Evolutionary conservation across 2,329 filamentous ascomycete species (phyloP).

Genomic region (Xylariaceae sp.): DNA sequence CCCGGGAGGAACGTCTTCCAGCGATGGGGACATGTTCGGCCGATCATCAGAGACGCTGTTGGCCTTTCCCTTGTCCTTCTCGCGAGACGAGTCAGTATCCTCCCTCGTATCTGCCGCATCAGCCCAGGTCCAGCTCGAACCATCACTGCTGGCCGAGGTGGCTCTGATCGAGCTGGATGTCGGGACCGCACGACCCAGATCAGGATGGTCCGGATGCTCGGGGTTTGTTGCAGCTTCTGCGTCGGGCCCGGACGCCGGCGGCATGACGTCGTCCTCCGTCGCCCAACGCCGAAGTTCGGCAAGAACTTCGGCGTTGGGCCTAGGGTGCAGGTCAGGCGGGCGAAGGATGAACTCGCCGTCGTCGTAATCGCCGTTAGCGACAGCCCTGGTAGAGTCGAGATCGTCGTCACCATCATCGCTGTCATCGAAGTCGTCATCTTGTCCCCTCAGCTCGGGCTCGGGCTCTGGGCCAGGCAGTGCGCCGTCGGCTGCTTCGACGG

Average conservation of each 20-base stretch:
- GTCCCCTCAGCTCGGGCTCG: too few species aligned
- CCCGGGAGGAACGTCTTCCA: neutral
- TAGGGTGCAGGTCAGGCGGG: too few species aligned
- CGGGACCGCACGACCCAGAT: conserved; percentile 4
- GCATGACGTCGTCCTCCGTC: too few species aligned
- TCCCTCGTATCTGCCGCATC: conserved; percentile 17
- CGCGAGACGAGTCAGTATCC: conserved; percentile 2
- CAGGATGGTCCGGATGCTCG: too few species aligned
- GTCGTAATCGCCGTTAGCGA: too few species aligned
- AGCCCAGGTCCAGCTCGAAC: conserved; percentile 22
- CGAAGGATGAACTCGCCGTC: too few species aligned
- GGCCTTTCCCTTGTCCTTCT: conserved; percentile 17
- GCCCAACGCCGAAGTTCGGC: too few species aligned
- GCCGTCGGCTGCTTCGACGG: conserved; percentile 8
- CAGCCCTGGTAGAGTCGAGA: conserved; percentile 3
- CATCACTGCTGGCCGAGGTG: conserved; percentile 17
- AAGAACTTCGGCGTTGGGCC: too few species aligned
- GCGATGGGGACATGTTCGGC: neutral
- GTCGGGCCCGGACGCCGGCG: too few species aligned
- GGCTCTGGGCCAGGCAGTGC: conserved; percentile 5
- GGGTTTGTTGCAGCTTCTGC: too few species aligned
- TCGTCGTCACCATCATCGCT: conserved; percentile 5
- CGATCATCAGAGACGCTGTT: neutral
- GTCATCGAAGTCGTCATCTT: conserved; percentile 14
- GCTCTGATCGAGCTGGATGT: neutral